Percentiles rank a stretch among this genome's conserved stretches.
These are phyloP conservation scores for Phycomyces blakesleeanus DNA, from an alignment of 192 early-diverging fungal genomes.

Conservation along the genomic window DNA sequence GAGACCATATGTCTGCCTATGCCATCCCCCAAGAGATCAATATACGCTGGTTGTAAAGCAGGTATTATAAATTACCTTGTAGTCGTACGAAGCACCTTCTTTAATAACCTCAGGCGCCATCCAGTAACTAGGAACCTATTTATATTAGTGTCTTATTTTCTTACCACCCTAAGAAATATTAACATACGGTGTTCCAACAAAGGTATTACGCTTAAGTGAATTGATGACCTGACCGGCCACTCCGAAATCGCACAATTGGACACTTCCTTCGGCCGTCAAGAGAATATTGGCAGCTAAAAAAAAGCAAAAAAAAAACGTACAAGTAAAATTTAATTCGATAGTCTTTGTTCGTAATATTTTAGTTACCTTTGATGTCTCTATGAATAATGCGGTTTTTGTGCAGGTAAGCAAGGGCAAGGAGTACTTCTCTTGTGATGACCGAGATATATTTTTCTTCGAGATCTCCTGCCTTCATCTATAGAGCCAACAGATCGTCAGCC, in stretches of 20 bases:
- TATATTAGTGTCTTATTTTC: conserved; percentile 4
- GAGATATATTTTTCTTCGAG: conserved; percentile 90
- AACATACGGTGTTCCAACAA: conserved; percentile 87
- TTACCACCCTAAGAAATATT: neutral
- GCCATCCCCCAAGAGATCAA: neutral
- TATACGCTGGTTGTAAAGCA: no score
- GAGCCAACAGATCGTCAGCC: neutral
- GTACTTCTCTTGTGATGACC: conserved; percentile 83
- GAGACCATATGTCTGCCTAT: conserved; percentile 97
- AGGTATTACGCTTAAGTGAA: conserved; percentile 78
- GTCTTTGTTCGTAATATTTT: neutral
- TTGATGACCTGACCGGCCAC: conserved; percentile 81
- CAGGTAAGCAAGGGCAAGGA: conserved; percentile 86
- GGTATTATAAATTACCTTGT: conserved; percentile 62
- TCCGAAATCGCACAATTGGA: conserved; percentile 96
- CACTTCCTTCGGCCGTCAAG: conserved; percentile 81
- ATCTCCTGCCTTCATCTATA: conserved; percentile 69
- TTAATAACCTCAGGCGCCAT: conserved; percentile 86
- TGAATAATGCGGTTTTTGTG: conserved; percentile 96
- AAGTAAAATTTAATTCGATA: neutral
- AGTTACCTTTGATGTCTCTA: conserved; percentile 91
- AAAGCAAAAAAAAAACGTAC: no score
- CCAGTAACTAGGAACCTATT: conserved; percentile 52
- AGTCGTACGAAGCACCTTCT: conserved; percentile 84
- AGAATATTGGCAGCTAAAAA: conserved; percentile 87